These are phyloP conservation scores for Podaxis mareebaensis DNA, from an alignment of 768 basidiomycete genomes.

Conservation along the genomic window DNA sequence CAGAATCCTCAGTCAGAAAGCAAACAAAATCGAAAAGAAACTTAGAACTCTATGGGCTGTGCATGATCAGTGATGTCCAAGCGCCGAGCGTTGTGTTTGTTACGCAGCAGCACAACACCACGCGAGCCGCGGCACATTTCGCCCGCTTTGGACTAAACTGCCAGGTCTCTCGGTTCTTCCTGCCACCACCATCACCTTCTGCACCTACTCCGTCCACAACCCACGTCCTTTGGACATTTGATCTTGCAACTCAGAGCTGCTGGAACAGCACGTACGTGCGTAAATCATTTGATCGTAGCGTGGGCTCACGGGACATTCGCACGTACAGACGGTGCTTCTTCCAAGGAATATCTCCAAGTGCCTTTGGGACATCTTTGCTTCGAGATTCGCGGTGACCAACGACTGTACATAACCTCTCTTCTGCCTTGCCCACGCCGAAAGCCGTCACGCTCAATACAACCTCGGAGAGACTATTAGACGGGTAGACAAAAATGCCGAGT, in stretches of 20 bases:
- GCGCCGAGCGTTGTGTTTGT: background rate
- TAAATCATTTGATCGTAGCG: background rate
- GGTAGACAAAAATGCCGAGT: conserved; percentile 40
- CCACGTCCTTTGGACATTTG: background rate
- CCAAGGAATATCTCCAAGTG: background rate
- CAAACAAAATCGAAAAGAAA: too few relatives aligned
- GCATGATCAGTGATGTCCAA: too few relatives aligned
- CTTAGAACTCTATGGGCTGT: too few relatives aligned
- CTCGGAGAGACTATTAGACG: conserved; percentile 9
- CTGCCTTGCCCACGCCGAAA: too few relatives aligned
- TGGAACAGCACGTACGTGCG: conserved; percentile 31
- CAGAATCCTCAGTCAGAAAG: too few relatives aligned
- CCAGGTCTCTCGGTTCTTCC: conserved; percentile 1
- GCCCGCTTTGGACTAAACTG: background rate
- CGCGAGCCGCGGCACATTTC: background rate
- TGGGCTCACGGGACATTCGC: background rate
- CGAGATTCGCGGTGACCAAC: background rate
- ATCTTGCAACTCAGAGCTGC: conserved; percentile 24
- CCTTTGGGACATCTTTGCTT: conserved; percentile 1
- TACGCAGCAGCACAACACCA: background rate
- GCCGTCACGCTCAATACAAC: background rate
- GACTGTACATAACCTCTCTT: background rate
- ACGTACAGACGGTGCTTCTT: background rate
- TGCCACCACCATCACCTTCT: background rate
- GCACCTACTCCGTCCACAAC: background rate